phyloP scores from a whole-genome alignment of 2,329 filamentous ascomycete genomes.

The Botrytis galanthina region DNA sequence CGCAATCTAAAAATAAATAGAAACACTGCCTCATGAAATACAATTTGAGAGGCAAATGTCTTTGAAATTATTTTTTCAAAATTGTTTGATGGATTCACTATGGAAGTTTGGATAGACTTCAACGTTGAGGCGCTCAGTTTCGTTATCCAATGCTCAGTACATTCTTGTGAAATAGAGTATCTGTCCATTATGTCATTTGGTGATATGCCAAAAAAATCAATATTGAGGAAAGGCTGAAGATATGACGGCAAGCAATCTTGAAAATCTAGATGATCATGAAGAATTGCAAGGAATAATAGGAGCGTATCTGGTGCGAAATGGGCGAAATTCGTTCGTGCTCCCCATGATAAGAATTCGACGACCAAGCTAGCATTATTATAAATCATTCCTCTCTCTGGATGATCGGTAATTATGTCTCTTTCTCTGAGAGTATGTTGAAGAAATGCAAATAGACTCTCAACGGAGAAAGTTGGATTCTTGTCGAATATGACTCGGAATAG shows the following conservation, averaged over 20 bases:
- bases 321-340: not conserved
- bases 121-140: accelerated
- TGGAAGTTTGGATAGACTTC: not conserved
- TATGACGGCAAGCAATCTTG: accelerated
- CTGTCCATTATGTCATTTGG: not conserved
- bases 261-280: not conserved
- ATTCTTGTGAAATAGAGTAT: accelerated
- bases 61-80: not conserved
- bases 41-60: accelerated
- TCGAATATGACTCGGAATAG: not conserved
- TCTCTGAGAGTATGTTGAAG: accelerated
- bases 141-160: not conserved
- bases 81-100: accelerated
- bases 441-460: not conserved
- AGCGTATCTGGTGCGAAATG: not conserved
- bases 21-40: accelerated
- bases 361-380: accelerated
- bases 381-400: too few species aligned
- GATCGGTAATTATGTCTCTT: too few species aligned
- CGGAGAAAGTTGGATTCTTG: not conserved
- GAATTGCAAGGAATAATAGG: not conserved
- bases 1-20: not conserved
- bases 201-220: not conserved
- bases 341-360: not conserved
- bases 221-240: not conserved